These are phyloP conservation scores for Bremia lactucae DNA, from an alignment of 352 stramenopile species.

Conservation along the genomic window DNA sequence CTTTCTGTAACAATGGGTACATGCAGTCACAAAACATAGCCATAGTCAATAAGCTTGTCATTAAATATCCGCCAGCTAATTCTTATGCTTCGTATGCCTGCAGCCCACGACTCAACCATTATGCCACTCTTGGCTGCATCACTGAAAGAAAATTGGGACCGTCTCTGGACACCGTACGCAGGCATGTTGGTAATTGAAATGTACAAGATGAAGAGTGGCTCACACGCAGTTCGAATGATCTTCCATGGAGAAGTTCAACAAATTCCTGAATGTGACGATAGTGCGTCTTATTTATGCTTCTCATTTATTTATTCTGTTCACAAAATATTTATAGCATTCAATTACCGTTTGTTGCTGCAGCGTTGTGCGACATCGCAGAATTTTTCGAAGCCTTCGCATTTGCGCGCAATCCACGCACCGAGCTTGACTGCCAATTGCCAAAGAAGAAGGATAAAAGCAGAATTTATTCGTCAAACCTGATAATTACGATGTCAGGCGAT, in stretches of 20 bases:
- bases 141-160: constrained; percentile 65
- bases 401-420: constrained; percentile 32
- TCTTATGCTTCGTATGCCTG: not conserved
- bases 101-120: constrained; percentile 73
- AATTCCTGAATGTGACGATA: constrained; percentile 63
- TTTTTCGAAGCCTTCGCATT: constrained; percentile 53
- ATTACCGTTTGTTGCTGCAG: constrained; percentile 6
- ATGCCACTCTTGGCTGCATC: constrained; percentile 75
- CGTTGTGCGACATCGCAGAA: constrained; percentile 50
- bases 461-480: constrained; percentile 13
- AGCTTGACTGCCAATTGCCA: constrained; percentile 38
- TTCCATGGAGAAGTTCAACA: constrained; percentile 65
- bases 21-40: too few species aligned
- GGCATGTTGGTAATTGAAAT: constrained; percentile 66
- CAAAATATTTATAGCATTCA: too few species aligned
- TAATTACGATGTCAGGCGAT: constrained; percentile 6
- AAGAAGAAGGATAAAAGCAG: constrained; percentile 19
- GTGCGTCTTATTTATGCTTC: constrained; percentile 19
- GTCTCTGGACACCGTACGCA: constrained; percentile 78
- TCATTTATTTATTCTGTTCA: not conserved
- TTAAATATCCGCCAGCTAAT: not conserved
- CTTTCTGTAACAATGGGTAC: constrained; percentile 72
- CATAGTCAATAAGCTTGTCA: too few species aligned
- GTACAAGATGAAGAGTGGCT: constrained; percentile 61
- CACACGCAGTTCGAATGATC: constrained; percentile 49